Conservation (phyloP, 345 rosid genomes). For the Hevea brasiliensis region DNA sequence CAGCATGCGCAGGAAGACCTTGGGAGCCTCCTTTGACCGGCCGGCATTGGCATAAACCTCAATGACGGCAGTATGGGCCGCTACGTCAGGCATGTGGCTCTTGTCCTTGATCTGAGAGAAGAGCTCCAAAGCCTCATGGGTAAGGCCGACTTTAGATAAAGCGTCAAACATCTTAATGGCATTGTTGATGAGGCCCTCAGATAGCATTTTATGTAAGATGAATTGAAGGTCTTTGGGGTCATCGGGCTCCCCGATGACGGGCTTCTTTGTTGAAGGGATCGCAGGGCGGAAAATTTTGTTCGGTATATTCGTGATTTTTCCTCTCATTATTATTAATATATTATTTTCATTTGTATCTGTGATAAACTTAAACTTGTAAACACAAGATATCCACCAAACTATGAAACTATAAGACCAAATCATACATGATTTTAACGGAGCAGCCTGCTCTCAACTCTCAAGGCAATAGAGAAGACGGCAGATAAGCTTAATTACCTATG, state of each 20-base stretch:
- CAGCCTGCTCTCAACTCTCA: too few relatives aligned
- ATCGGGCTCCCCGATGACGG: slow-evolving; percentile 44
- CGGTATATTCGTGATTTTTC: too few relatives aligned
- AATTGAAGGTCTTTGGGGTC: slow-evolving; percentile 66
- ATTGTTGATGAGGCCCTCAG: slow-evolving; percentile 42
- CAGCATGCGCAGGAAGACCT: slow-evolving; percentile 64
- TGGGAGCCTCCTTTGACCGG: slow-evolving; percentile 58
- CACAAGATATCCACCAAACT: neutral
- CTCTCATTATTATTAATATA: too few relatives aligned
- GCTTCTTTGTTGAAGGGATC: slow-evolving; percentile 61
- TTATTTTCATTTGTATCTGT: too few relatives aligned
- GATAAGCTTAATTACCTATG: too few relatives aligned
- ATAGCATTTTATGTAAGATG: slow-evolving; percentile 63
- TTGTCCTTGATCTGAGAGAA: slow-evolving; percentile 66
- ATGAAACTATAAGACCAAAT: too few relatives aligned
- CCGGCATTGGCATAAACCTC: slow-evolving; percentile 73
- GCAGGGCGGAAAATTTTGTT: slow-evolving; percentile 64
- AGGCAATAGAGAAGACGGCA: too few relatives aligned
- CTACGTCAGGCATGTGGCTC: slow-evolving; percentile 70
- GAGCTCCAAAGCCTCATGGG: slow-evolving; percentile 73
- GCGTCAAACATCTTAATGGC: slow-evolving; percentile 88
- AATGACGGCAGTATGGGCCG: slow-evolving; percentile 65
- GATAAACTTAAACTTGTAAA: too few relatives aligned
- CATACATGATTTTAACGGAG: too few relatives aligned
- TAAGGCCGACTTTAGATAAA: slow-evolving; percentile 70